Evolutionary conservation across 2,329 filamentous ascomycete species (phyloP).

Genomic region (Epichloe glyceriae): DNA sequence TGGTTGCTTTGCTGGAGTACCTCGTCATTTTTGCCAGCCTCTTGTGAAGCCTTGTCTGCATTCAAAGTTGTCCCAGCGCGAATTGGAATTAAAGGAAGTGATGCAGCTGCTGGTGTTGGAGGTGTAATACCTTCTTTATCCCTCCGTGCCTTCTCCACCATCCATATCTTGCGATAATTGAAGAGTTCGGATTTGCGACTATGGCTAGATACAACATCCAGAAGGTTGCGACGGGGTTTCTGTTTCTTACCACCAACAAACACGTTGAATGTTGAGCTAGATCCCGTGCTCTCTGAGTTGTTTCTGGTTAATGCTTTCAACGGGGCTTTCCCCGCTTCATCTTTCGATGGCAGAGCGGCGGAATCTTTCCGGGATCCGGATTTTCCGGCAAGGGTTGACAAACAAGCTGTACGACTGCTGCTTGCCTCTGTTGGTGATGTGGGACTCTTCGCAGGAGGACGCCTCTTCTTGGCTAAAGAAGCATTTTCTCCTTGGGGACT

Average conservation of each 20-base stretch:
- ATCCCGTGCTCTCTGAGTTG: not conserved
- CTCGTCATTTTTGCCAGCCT: not conserved
- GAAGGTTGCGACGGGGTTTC: slow-evolving; percentile 23
- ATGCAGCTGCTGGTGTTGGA: not conserved
- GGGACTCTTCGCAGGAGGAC: not conserved
- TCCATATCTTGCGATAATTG: slow-evolving; percentile 6
- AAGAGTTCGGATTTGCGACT: slow-evolving; percentile 29
- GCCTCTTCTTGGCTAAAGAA: not conserved
- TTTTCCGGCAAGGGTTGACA: not conserved
- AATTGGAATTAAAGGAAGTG: not conserved
- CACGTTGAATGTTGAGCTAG: slow-evolving; percentile 23
- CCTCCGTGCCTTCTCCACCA: slow-evolving; percentile 5
- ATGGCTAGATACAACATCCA: slow-evolving; percentile 27
- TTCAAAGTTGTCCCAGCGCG: not conserved
- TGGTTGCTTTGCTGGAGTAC: not conserved
- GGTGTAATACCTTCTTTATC: slow-evolving; percentile 5
- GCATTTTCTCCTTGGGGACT: not conserved
- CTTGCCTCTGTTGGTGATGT: not conserved
- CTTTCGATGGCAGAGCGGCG: not conserved
- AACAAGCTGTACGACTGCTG: not conserved
- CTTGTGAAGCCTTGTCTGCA: not conserved
- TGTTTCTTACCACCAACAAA: slow-evolving; percentile 30
- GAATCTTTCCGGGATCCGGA: not conserved
- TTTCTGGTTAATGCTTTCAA: not conserved
- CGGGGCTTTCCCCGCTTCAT: not conserved